phyloP scores from a whole-genome alignment of 139 green algal genomes.

The Chlorella ohadii region DNA sequence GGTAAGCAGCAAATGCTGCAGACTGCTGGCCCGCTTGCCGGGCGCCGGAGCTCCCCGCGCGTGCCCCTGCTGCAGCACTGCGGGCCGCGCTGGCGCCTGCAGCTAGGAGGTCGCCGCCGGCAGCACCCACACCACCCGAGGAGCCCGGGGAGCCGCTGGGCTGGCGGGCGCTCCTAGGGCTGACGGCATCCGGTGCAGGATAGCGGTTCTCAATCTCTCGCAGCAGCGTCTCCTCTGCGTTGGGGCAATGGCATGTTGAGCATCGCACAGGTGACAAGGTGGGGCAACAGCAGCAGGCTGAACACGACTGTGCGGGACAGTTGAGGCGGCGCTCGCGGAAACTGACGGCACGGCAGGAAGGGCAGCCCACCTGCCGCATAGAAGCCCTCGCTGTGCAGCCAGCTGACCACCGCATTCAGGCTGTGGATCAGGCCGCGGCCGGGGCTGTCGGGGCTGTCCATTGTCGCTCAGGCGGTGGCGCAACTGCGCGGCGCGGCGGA shows the following conservation, averaged over 20 bases:
- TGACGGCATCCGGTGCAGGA: conserved; percentile 27
- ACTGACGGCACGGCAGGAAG: no score
- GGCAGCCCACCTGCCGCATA: conserved; percentile 31
- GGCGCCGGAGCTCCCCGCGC: no score
- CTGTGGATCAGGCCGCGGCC: conserved; percentile 8
- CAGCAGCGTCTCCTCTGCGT: conserved; percentile 54
- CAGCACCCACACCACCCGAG: no score
- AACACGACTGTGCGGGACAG: no score
- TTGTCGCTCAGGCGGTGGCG: background rate
- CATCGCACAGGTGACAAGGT: no score
- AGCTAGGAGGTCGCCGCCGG: no score
- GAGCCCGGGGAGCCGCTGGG: background rate
- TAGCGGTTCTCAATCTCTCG: conserved; percentile 59
- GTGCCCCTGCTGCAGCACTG: no score
- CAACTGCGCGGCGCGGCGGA: no score
- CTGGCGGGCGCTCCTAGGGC: background rate
- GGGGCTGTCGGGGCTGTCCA: background rate
- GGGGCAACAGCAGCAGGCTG: background rate
- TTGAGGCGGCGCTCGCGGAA: no score
- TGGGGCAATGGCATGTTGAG: background rate
- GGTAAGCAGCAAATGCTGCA: no score
- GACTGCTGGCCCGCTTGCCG: conserved; percentile 7
- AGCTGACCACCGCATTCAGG: conserved; percentile 54
- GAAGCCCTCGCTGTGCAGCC: conserved; percentile 67
- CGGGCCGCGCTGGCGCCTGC: background rate